Conservation (phyloP, 2,329 filamentous ascomycete genomes). For the Arthrobotrys conoides region DNA sequence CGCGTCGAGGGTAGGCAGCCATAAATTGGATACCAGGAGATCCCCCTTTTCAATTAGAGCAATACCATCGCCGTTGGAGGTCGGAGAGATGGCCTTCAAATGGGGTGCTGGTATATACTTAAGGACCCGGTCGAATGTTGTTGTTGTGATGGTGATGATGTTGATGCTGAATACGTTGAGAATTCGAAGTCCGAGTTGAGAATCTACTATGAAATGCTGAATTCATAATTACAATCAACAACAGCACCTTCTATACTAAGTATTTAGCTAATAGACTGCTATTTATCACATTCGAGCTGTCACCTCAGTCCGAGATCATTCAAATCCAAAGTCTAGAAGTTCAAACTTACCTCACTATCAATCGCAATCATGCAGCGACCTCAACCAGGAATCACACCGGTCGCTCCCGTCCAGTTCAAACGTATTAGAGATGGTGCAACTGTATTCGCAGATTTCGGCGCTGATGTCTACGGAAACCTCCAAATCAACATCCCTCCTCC, state of each 20-base stretch:
- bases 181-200: not conserved
- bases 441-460: slow-evolving; percentile 32
- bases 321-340: not conserved
- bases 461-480: slow-evolving; percentile 37
- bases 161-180: not conserved
- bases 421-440: slow-evolving; percentile 2
- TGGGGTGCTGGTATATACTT: not conserved
- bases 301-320: not conserved
- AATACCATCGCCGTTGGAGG: not conserved
- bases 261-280: not conserved
- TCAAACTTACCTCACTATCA: not conserved
- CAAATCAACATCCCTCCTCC: slow-evolving; percentile 18
- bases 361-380: not conserved
- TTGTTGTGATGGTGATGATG: too few relatives aligned
- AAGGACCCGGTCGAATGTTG: too few relatives aligned
- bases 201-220: not conserved
- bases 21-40: not conserved
- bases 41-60: slow-evolving; percentile 7
- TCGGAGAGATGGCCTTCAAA: not conserved
- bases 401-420: slow-evolving; percentile 8
- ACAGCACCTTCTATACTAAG: not conserved
- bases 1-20: not conserved
- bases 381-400: not conserved
- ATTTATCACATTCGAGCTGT: not conserved
- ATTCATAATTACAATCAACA: not conserved